These are phyloP conservation scores for Lipomyces yamadae DNA, from an alignment of 805 yeast species.

Conservation along the genomic window DNA sequence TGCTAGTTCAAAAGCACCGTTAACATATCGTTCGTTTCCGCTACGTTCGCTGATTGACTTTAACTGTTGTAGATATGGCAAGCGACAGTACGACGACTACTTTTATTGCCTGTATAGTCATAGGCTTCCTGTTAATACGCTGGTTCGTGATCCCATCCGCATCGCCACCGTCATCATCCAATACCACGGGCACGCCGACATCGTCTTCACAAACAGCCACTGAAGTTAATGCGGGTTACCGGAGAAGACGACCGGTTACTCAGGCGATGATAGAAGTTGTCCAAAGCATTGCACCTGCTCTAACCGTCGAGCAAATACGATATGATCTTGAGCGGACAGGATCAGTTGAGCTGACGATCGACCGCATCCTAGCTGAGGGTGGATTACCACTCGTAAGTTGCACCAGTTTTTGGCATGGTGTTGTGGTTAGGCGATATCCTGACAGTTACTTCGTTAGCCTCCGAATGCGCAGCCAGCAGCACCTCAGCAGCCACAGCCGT, in stretches of 20 bases:
- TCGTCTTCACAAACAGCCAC: conserved; percentile 8
- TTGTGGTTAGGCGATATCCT: background rate
- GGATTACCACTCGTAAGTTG: conserved; percentile 52
- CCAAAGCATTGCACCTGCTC: conserved; percentile 76
- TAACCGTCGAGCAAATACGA: conserved; percentile 71
- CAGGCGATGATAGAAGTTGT: conserved; percentile 80
- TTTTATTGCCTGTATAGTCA: conserved; percentile 36
- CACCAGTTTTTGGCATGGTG: background rate
- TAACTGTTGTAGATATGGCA: conserved; percentile 20
- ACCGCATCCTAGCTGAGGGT: conserved; percentile 66
- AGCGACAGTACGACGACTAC: conserved; percentile 36
- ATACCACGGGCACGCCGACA: conserved; percentile 12
- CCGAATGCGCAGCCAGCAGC: conserved; percentile 15
- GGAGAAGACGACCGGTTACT: conserved; percentile 44
- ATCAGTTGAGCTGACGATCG: conserved; percentile 79
- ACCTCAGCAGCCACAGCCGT: conserved; percentile 1
- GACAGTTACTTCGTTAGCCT: conserved; percentile 11
- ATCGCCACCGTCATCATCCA: conserved; percentile 11
- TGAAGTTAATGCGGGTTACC: background rate
- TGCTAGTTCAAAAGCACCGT: background rate
- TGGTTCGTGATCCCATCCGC: conserved; percentile 30
- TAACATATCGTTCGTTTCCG: background rate
- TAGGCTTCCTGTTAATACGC: conserved; percentile 37
- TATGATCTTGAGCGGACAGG: conserved; percentile 77
- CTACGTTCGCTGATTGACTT: background rate